Evolutionary conservation across 2,329 filamentous ascomycete genomes (phyloP), one percentile per base, ranked within the genome.

Genomic region (Pseudogymnoascus sp.): DNA sequence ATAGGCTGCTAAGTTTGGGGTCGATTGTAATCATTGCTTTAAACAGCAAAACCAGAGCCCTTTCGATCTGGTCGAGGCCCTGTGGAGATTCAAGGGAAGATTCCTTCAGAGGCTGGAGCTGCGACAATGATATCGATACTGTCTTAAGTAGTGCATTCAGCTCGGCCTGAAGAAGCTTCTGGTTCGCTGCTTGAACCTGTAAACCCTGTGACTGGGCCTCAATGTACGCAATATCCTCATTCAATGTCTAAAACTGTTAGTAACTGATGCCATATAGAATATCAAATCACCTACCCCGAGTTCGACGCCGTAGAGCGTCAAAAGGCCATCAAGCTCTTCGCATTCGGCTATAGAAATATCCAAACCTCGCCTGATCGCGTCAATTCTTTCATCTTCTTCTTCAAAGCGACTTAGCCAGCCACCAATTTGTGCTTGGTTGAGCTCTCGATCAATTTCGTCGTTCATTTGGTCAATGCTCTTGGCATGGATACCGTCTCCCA

Each of bases 161-260:
- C 74, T 99, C 94, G 65, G 88, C 90, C 74, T 93, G 70, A 55
- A 99, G 82, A 29, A 96, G 82, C 74, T 96, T 96, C 73, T 99
- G 94, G 70, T 99, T 99, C 41, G 94, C 91, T 17, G 93, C 93
- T 75, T 97, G 94, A 5, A 99, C 93, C 71, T 99, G 94, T 55
- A 99, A 79, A 79, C 94, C 94, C 76, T 99, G 93, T 5, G 91
- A 92, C 75, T 99, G 94, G 1, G 94, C 92, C 77, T 99, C 94
- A 66, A 99, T 97, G 72, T 95, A 97, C 3, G 92, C 88, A 68
- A 99, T 95, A 70, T 99, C 94, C 59, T 97, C 93, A 62, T 92
- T 92, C 31, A 99, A 81, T 58, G 92, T 97, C 89, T 95, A 71
- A 25, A 60, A 51, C 10, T 44, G 63, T 72, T 61, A 72, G 68